Evolutionary conservation across 257 asterid species (phyloP), one percentile per base, ranked within the genome.

Genomic region (Rehmannia glutinosa): DNA sequence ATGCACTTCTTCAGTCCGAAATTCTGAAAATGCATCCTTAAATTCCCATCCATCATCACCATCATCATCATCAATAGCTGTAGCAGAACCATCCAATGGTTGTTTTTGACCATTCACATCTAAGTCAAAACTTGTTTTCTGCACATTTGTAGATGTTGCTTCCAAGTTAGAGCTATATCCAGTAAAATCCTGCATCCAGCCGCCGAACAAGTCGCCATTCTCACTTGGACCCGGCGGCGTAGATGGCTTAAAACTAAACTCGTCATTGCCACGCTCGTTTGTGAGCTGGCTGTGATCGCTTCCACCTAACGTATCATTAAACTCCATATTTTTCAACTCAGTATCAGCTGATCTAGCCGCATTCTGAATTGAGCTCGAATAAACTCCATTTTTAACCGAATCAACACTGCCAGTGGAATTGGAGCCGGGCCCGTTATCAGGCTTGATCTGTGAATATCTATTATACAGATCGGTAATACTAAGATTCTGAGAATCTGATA

Each of bases 31-130:
- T 56, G 95, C 95, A 52, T 78, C 90, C 86, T 87, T 76, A 81
- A 87, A 87, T 51, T 87, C 92, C 95, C 97, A 89, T 42, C 84
- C 88, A 36, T 78, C 86, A 28, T 76, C 91, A 36, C 55, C 86
- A 49, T 69, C 86, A n/a, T 62, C 85, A n/a, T 66, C 74, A 35
- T 24, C 59, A 33, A 17, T 3, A 70, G 69, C 56, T 58, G 58
- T 32, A 27, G 61, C 53, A 54, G 71, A 28, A 25, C 21, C 69
- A 28, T 61, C 63, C 32, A 52, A 50, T 20, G 27, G 72, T 20
- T 30, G 49, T 21, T 47, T 68, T 21, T 66, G 64, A 49, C 68
- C 77, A 69, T 75, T 73, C 66, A 36, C 36, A 69, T 77, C 72
- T 8, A 64, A 58, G 69, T 41, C 75, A 19, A 81, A 66, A 79